phyloP scores from a whole-genome alignment of 2,329 filamentous ascomycete species.

The Lecanicillium sp. region DNA sequence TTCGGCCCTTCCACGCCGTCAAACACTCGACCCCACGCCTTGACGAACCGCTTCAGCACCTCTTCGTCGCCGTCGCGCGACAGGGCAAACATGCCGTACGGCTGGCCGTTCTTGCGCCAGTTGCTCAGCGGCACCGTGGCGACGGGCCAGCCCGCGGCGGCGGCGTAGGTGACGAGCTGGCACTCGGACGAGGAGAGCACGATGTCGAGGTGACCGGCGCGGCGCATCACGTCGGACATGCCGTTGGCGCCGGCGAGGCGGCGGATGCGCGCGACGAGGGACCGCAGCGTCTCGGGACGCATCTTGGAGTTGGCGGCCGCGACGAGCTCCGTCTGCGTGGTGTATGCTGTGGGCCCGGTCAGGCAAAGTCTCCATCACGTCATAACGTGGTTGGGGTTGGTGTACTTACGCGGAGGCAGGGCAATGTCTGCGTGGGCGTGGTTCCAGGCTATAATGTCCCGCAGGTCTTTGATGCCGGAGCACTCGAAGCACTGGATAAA shows the following conservation, averaged over 20 bases:
- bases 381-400: not conserved
- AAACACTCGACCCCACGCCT: not conserved
- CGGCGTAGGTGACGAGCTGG: not conserved
- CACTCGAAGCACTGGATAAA: conserved; percentile 9
- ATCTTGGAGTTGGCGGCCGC: not conserved
- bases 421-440: not conserved
- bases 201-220: not conserved
- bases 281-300: not conserved
- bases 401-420: conserved; percentile 5
- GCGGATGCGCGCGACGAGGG: not conserved
- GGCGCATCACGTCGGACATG: not conserved
- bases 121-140: conserved; percentile 1
- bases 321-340: conserved; percentile 4
- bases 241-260: not conserved
- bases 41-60: not conserved
- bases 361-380: not conserved
- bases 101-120: conserved; percentile 9
- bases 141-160: conserved; percentile 4
- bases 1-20: not conserved
- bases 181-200: conserved; percentile 6
- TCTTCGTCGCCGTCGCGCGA: not conserved
- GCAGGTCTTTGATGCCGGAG: conserved; percentile 2
- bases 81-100: conserved; percentile 9
- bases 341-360: not conserved
- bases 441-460: conserved; percentile 11